Base-by-base conservation (phyloP, 2,329 filamentous ascomycete genomes). In the Colletotrichum tamarilloi region DNA sequence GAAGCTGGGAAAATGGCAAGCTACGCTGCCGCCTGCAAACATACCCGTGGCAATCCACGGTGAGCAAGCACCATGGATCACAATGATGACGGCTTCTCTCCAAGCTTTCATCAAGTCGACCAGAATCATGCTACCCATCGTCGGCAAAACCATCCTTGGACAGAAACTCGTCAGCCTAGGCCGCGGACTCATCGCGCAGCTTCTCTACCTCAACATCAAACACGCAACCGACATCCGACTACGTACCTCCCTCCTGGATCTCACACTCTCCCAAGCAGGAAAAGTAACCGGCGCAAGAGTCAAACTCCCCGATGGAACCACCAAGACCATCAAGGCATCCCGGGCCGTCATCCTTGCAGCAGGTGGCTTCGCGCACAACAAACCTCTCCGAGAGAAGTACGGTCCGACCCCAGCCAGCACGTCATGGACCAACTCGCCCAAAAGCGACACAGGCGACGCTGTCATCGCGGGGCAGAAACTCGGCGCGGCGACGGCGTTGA, bases 361-460 rank as follows among this genome's bases (percentile, higher is more conserved):
- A 7, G 82, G 81, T 6, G 82, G 82, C 4, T 84, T 84, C 72
- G 78, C 82, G 0, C 76, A 77, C 19, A 82, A 82, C 62, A 55
- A 66, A 7, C 63, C 72, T 11, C 79, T 82, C 76, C 77, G 82
- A n/a, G 66, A 78, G 24, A 59, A 77, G 69, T 77, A 78, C 64
- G 75, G 76, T 1, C 63, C 72, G 7, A 26, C 70, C 2, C 76
- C 76, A 9, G 74, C 75, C 35, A 79, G 60, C 35, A 62, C 75
- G 2, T 65, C 77, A 12, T 82, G 79, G 80, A 79, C 79, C 5
- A 76, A 73, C 5, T 76, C 77, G 19, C 74, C 63, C 49, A 73
- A 74, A 35, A 75, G 59, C 11, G 82, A 81, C 75, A 76, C 66
- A 24, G 81, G 76, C 57, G 80, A 78, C 53, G 78, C 76, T 9